These are phyloP conservation scores for Fusarium hostae DNA, from an alignment of 2,329 filamentous ascomycete genomes.

Conservation along the genomic window DNA sequence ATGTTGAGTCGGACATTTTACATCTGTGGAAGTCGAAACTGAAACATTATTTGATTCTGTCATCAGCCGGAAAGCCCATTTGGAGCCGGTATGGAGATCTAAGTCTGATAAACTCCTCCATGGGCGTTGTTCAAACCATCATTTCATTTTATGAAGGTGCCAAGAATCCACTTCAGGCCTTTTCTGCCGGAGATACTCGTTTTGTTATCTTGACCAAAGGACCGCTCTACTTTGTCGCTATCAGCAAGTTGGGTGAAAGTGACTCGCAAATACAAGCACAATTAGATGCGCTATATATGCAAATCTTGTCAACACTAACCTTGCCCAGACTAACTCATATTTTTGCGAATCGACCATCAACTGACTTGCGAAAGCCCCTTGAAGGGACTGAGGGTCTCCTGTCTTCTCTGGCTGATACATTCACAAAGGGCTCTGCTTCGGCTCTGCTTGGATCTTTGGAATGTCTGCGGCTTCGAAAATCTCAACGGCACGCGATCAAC, in stretches of 20 bases:
- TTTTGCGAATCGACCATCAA: conserved; percentile 91
- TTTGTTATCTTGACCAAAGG: conserved; percentile 90
- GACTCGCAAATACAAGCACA: conserved; percentile 88
- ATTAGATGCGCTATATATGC: conserved; percentile 95
- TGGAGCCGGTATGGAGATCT: conserved; percentile 96
- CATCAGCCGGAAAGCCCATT: conserved; percentile 95
- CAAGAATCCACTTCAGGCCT: conserved; percentile 80
- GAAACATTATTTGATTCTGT: conserved; percentile 97
- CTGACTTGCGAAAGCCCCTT: conserved; percentile 87
- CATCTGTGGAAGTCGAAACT: conserved; percentile 88
- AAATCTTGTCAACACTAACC: conserved; percentile 94
- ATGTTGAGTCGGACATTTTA: conserved; percentile 67
- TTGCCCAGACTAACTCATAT: conserved; percentile 87
- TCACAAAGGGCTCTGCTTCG: conserved; percentile 91
- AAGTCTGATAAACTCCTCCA: conserved; percentile 89
- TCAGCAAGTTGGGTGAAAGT: conserved; percentile 92
- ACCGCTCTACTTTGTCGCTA: conserved; percentile 91
- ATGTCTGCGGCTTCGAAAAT: conserved; percentile 90
- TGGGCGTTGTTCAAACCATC: conserved; percentile 95
- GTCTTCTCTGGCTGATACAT: conserved; percentile 92
- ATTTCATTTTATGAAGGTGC: conserved; percentile 94
- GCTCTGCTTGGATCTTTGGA: conserved; percentile 90
- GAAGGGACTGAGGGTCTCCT: conserved; percentile 92
- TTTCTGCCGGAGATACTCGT: conserved; percentile 85
- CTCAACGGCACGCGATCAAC: conserved; percentile 87